These are phyloP conservation scores for Yamadazyma siamensis DNA, from an alignment of 1,139 yeast species.

Conservation along the genomic window DNA sequence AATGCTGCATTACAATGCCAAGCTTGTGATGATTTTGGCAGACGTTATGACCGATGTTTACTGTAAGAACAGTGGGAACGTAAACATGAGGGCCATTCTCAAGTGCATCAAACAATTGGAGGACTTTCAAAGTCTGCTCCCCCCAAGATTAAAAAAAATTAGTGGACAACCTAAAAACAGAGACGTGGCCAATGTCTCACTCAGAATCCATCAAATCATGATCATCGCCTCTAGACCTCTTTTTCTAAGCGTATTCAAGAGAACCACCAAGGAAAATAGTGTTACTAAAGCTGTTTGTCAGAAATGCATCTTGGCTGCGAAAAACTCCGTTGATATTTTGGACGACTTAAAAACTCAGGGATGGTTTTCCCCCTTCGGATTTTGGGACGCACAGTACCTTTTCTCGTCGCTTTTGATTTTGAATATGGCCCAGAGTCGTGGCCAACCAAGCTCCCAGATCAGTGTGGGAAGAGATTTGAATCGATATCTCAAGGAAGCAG, in stretches of 20 bases:
- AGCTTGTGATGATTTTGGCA: conserved; percentile 6
- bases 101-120: conserved; percentile 11
- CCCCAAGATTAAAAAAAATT: conserved; percentile 6
- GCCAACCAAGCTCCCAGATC: conserved; percentile 24
- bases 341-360: conserved; percentile 29
- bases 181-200: conserved; percentile 36
- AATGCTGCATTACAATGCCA: conserved; percentile 8
- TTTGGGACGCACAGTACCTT: conserved; percentile 52
- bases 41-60: conserved; percentile 10
- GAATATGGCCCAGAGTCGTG: conserved; percentile 53
- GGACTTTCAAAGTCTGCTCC: conserved; percentile 7
- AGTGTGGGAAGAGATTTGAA: conserved; percentile 21
- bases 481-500: conserved; percentile 11
- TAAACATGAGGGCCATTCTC: conserved; percentile 8
- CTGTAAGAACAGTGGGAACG: conserved; percentile 3
- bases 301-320: conserved; percentile 22
- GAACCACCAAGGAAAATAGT: conserved; percentile 22
- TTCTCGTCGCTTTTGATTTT: conserved; percentile 68
- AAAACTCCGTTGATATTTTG: conserved; percentile 36
- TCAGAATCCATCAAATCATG: conserved; percentile 46
- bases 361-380: conserved; percentile 42
- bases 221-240: conserved; percentile 45
- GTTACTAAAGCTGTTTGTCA: conserved; percentile 35
- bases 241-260: conserved; percentile 35
- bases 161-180: conserved; percentile 17